Evolutionary conservation across 2,329 filamentous ascomycete species (phyloP), one percentile per base, ranked within the genome.

Genomic region (Camillea tinctor): DNA sequence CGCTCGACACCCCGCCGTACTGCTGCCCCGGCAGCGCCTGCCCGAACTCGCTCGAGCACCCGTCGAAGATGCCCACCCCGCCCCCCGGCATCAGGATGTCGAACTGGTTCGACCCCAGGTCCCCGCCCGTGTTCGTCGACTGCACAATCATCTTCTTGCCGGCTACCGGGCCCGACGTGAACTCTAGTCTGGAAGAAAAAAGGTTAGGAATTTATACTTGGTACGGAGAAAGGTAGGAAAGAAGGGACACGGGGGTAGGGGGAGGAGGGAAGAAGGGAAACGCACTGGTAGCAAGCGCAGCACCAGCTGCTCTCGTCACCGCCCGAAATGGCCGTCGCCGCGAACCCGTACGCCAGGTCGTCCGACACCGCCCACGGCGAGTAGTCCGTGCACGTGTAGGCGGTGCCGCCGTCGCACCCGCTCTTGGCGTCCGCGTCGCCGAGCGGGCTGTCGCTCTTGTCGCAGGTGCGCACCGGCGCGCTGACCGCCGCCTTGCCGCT

Each of bases 71-170:
- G 49, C 82, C 82, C 17, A 81, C 77, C 26, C 81, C 81, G 59
- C 81, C 80, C 8, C 80, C 81, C 3, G 77, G 77, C 44, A 79
- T 77, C 69, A 77, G 56, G 21, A 84, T 63, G 71, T 84, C 81
- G 68, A 84, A 85, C 50, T 84, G 82, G 65, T 83, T 83, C 23
- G 68, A 64, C 36, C 75, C 76, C 3, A 84, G 74, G 70, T 84
- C 82, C 36, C 75, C 76, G 44, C 82, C 84, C 3, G 82, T 85
- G 69, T 86, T 86, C 4, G 82, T 85, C 19, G 81, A 78, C 65
- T 86, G 84, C 13, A 86, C 78, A 57, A 86, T 77, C 80, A 85
- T 83, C 54, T 77, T 80, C 73, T 86, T 85, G 49, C 82, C 82
- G 21, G 73, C 68, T 19, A 83, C 75, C 3, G 79, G 69, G 4